Conservation (phyloP, 768 basidiomycete species). For the Naganishia onofrii region DNA sequence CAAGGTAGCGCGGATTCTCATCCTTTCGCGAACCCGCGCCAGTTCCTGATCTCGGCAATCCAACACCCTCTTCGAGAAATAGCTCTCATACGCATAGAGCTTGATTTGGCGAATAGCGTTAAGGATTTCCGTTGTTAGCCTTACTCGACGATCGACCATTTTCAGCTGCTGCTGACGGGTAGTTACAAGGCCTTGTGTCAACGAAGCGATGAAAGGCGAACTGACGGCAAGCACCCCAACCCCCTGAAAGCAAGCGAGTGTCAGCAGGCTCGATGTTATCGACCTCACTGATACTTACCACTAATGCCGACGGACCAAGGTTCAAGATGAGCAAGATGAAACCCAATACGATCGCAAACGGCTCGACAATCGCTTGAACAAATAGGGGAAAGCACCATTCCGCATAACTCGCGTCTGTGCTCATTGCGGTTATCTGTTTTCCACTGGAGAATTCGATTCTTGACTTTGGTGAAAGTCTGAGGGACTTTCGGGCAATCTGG, state of each 20-base stretch:
- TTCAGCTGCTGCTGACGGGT: slow-evolving; percentile 54
- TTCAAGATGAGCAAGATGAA: slow-evolving; percentile 65
- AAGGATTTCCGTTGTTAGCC: slow-evolving; percentile 66
- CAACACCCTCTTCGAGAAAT: slow-evolving; percentile 40
- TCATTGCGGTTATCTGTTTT: slow-evolving; percentile 68
- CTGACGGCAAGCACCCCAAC: slow-evolving; percentile 53
- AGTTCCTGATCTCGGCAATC: slow-evolving; percentile 43
- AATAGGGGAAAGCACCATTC: slow-evolving; percentile 33
- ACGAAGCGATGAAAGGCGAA: neutral
- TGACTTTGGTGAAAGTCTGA: slow-evolving; percentile 65
- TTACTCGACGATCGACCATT: slow-evolving; percentile 66
- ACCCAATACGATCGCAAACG: slow-evolving; percentile 62
- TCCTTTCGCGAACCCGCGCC: slow-evolving; percentile 32
- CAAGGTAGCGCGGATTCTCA: neutral
- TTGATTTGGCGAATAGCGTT: slow-evolving; percentile 69
- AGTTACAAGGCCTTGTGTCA: slow-evolving; percentile 39
- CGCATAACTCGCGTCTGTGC: slow-evolving; percentile 62
- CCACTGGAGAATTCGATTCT: slow-evolving; percentile 64
- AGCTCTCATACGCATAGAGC: slow-evolving; percentile 62
- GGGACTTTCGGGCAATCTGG: slow-evolving; percentile 64
- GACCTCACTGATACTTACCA: slow-evolving; percentile 47
- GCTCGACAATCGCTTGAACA: slow-evolving; percentile 54
- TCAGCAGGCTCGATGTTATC: neutral
- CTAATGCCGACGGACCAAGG: slow-evolving; percentile 69
- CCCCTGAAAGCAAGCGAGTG: neutral